These are phyloP conservation scores for Yarrowia porcina DNA, from an alignment of 805 yeast species.

Conservation along the genomic window DNA sequence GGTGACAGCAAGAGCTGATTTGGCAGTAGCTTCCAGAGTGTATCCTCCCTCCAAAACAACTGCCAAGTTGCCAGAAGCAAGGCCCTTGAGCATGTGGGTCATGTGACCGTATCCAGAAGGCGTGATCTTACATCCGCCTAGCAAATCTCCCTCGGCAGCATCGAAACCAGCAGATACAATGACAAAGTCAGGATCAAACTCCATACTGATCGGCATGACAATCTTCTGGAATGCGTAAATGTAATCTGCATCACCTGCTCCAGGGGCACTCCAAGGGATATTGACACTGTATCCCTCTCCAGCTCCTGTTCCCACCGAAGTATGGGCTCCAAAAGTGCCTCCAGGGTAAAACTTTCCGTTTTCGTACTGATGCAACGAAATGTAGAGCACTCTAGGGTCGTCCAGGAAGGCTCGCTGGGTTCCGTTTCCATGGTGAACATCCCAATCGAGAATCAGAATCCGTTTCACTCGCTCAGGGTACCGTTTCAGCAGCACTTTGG, in stretches of 20 bases:
- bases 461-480: constrained; percentile 87
- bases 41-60: constrained; percentile 97
- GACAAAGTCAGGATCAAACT: constrained; percentile 88
- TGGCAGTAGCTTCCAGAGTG: constrained; percentile 84
- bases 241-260: constrained; percentile 94
- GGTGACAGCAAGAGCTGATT: constrained; percentile 87
- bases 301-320: constrained; percentile 75
- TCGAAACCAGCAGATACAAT: constrained; percentile 95
- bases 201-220: constrained; percentile 82
- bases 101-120: constrained; percentile 96
- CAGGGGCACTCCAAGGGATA: constrained; percentile 89
- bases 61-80: constrained; percentile 84
- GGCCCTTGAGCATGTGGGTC: constrained; percentile 84
- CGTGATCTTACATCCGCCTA: constrained; percentile 93
- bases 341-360: constrained; percentile 94
- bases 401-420: constrained; percentile 88
- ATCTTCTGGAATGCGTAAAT: constrained; percentile 84
- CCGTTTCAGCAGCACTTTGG: constrained; percentile 70
- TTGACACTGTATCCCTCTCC: constrained; percentile 89
- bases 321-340: constrained; percentile 75
- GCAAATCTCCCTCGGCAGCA: constrained; percentile 97
- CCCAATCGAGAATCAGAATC: constrained; percentile 92
- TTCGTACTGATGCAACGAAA: constrained; percentile 90
- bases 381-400: constrained; percentile 86
- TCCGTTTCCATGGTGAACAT: constrained; percentile 98